Evolutionary conservation across 805 yeast genomes (phyloP), one percentile per base, ranked within the genome.

Genomic region (Nakazawaea laoshanensis): DNA sequence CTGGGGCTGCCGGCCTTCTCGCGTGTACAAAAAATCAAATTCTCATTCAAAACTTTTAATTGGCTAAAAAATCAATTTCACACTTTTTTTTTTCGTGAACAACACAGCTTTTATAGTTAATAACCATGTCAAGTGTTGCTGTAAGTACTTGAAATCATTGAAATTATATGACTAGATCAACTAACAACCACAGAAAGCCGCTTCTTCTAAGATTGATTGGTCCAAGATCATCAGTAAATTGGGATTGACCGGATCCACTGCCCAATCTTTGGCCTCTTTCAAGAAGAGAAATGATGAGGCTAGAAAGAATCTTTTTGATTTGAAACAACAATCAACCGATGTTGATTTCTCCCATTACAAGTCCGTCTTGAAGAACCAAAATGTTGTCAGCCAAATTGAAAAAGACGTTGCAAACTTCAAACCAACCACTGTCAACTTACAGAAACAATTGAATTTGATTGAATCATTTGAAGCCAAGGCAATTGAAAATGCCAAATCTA

Each of bases 281-380:
- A 88, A 88, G 67, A 89, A 92, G 84, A 85, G 98, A 75, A 81
- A 87, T 63, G 98, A 92, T 55, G 97, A 92, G 60, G 97, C 97
- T 48, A 82, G 87, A 70, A 80, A 85, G 67, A 73, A 71, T 51
- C 66, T 84, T 49, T 64, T 70, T 48, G 80, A 77, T 43, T 70
- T 89, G 48, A 67, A 76, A 55, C 65, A 70, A 45, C 89, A 85
- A 64, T 63, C 87, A 42, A 69, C 85, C 38, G 66, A 65, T 24
- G 86, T 92, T 43, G 95, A 89, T 63, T 89, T 88, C 46, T 61
- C 67, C 33, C 68, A 76, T 61, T 92, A 88, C 77, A 81, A 78
- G 57, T 64, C 79, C 14, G 67, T 75, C 37, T 74, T 92, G 60
- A 82, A 82, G 70, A 92, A 92, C 76, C 65, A 70, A 50, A 69